These are phyloP conservation scores for Colletotrichum sp. DNA, from an alignment of 2,329 filamentous ascomycete genomes.

Conservation along the genomic window DNA sequence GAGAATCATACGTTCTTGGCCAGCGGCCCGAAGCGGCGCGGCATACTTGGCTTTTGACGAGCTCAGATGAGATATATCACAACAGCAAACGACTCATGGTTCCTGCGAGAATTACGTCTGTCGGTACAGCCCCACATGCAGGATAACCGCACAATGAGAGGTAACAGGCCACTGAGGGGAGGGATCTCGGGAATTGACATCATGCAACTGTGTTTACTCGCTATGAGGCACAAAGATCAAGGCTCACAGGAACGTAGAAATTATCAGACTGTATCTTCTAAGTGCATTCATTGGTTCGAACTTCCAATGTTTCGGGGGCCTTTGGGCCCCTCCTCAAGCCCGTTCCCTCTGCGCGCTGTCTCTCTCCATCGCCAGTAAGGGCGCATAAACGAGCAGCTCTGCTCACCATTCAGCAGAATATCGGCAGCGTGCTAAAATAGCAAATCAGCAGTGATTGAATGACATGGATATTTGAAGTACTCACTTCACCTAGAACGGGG, in stretches of 20 bases:
- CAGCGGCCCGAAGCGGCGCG: neutral
- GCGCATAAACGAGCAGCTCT: conserved; percentile 32
- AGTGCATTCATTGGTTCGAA: neutral
- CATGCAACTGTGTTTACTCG: neutral
- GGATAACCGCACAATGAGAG: neutral
- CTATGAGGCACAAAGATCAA: no score
- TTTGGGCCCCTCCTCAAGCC: conserved; percentile 32
- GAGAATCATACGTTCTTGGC: neutral
- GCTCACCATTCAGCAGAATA: conserved; percentile 29
- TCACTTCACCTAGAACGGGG: conserved; percentile 35
- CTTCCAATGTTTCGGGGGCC: conserved; percentile 26
- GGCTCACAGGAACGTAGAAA: neutral
- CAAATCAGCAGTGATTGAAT: neutral
- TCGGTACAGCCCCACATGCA: neutral
- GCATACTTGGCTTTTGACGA: neutral
- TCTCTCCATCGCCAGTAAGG: conserved; percentile 35
- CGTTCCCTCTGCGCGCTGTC: conserved; percentile 28
- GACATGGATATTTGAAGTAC: neutral
- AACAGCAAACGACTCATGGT: neutral
- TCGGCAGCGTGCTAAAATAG: conserved; percentile 32
- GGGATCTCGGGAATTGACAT: neutral
- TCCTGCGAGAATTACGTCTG: neutral
- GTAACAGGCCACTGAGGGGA: neutral
- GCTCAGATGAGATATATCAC: neutral
- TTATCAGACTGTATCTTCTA: neutral